Percentiles rank a stretch among this genome's conserved stretches.
Conservation (phyloP, 768 basidiomycete species). For the Pisolithus albus region DNA sequence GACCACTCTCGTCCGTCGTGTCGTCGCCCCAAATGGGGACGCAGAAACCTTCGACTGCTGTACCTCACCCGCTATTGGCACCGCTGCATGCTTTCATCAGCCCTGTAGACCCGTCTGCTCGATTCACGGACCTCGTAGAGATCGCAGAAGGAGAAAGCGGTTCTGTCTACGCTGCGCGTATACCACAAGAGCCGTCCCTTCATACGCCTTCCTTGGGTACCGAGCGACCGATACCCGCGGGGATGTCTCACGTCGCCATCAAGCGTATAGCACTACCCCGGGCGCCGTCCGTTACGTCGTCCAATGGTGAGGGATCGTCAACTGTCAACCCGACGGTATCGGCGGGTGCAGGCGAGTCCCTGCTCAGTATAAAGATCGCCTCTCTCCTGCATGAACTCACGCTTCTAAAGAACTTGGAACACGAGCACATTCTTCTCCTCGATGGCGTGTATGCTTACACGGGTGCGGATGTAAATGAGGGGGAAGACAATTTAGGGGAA, state of each 20-base stretch:
- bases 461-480: slow-evolving; percentile 24
- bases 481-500: neutral
- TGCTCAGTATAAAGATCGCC: slow-evolving; percentile 52
- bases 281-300: slow-evolving; percentile 24
- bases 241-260: slow-evolving; percentile 57
- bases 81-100: slow-evolving; percentile 56
- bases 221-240: slow-evolving; percentile 21
- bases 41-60: slow-evolving; percentile 33
- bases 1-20: slow-evolving; percentile 24
- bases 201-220: neutral
- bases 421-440: slow-evolving; percentile 59
- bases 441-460: slow-evolving; percentile 68
- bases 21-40: slow-evolving; percentile 45
- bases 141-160: slow-evolving; percentile 83
- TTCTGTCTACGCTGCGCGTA: slow-evolving; percentile 48
- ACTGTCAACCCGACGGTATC: no score
- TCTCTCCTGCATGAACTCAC: slow-evolving; percentile 57
- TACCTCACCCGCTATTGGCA: neutral
- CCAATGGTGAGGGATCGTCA: neutral
- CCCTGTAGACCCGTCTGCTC: slow-evolving; percentile 54
- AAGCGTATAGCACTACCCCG: slow-evolving; percentile 58
- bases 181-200: slow-evolving; percentile 11
- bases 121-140: slow-evolving; percentile 64
- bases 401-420: slow-evolving; percentile 49
- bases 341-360: slow-evolving; percentile 11